Evolutionary conservation across 495 filamentous ascomycete genomes (phyloP).

Genomic region (Aspergillus baeticus): DNA sequence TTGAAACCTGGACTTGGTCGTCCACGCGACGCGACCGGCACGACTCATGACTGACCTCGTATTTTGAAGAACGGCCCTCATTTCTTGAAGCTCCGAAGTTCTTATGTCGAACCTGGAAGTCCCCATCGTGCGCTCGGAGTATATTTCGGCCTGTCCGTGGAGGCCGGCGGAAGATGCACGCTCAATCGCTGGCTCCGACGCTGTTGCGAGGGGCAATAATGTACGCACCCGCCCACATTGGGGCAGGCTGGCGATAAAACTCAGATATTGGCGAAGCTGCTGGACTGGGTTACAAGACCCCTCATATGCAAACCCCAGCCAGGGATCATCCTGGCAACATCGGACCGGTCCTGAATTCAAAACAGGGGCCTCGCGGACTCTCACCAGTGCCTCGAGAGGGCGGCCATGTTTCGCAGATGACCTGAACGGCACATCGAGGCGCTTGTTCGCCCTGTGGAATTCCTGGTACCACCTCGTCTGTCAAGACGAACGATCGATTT

Average conservation of each 20-base stretch:
- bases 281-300: conserved; percentile 6
- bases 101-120: too few relatives aligned
- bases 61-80: neutral
- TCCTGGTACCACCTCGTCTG: neutral
- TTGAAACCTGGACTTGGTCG: neutral
- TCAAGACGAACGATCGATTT: neutral
- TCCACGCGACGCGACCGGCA: neutral
- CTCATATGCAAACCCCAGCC: conserved; percentile 18
- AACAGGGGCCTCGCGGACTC: neutral
- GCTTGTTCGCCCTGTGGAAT: neutral
- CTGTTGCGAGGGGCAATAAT: neutral
- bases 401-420: conserved; percentile 1
- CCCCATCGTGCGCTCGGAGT: neutral
- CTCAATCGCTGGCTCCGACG: too few relatives aligned
- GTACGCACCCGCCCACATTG: neutral
- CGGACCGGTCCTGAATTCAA: neutral
- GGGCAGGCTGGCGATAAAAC: neutral
- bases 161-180: too few relatives aligned
- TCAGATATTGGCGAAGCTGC: neutral
- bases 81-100: too few relatives aligned
- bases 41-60: neutral
- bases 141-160: neutral
- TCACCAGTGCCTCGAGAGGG: conserved; percentile 5
- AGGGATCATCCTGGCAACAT: conserved; percentile 16
- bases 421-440: neutral